These are phyloP conservation scores for Tolypocladium cylindrosporum DNA, from an alignment of 2,329 filamentous ascomycete species.

Conservation along the genomic window DNA sequence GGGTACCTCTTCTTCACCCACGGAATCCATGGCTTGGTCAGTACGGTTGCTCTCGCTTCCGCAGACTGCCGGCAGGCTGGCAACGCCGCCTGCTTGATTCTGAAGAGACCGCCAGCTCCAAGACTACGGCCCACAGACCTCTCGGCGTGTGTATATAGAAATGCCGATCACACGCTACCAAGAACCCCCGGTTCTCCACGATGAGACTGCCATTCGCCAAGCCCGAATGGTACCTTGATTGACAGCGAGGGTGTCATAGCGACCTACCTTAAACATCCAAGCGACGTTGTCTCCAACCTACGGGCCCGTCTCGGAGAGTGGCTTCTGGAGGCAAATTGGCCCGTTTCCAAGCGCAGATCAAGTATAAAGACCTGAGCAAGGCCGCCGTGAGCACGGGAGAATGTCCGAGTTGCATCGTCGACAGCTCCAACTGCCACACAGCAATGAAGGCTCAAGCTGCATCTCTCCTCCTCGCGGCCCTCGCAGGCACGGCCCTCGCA, in stretches of 20 bases:
- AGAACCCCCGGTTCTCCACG: background rate
- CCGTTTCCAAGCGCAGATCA: background rate
- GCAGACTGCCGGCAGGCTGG: background rate
- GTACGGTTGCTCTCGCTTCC: background rate
- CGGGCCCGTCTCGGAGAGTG: background rate
- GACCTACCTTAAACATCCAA: background rate
- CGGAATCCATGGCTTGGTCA: background rate
- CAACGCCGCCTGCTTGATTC: background rate
- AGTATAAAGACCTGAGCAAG: background rate
- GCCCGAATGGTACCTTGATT: background rate
- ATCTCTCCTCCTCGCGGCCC: slow-evolving; percentile 1
- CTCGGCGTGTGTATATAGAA: background rate
- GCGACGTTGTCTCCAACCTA: background rate
- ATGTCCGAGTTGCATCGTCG: too few species aligned
- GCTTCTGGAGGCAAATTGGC: background rate
- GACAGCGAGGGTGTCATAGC: background rate
- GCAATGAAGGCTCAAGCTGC: slow-evolving; percentile 1
- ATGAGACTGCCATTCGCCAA: background rate
- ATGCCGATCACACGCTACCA: background rate
- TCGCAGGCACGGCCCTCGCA: slow-evolving; percentile 1
- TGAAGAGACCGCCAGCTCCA: background rate
- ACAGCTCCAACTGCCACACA: background rate
- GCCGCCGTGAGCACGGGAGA: background rate
- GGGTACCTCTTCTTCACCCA: too few species aligned
- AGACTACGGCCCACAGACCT: background rate